Evolutionary conservation across 164 flowering plant genomes (phyloP), one percentile per base, ranked within the genome.

Genomic region (Paratinospora sagittata): DNA sequence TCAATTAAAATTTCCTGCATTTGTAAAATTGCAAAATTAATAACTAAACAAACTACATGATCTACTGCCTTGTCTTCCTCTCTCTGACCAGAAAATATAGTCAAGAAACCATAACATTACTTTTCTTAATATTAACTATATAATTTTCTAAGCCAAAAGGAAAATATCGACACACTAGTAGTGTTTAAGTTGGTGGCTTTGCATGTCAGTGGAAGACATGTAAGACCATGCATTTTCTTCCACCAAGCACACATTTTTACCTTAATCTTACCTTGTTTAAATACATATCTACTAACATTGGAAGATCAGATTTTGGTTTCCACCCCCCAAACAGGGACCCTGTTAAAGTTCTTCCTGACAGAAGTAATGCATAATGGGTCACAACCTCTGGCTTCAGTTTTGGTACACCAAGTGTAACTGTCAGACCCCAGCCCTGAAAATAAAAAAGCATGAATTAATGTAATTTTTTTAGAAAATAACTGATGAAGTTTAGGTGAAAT

Each of bases 391-490:
- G 98, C 60, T 89, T 89, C 73, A 64, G 79, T 84, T 93, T 92
- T 36, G 99, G 98, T 30, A 96, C 99, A 62, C 99, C 99, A 68
- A 96, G 98, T 17, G 96, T 93, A 45, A 93, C 93, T 9, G 98
- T 86, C 83, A 89, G 60, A 62, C 99, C 98, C 95, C 97, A 93
- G 76, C 98, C 99, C 97, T 94, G 66, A 27, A 27, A 24, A 45
- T 30, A 68, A 58, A 63, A n/a, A 45, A 63, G 19, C 24, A 10
- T 12, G 34, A 21, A 13, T n/a, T 19, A 70, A 43, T 17, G 34
- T 17, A 30, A 72, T 66, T 2, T 52, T 21, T 8, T 13, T 17
- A 33, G 52, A 24, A 55, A 74, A 41, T 66, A 57, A 66, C 33
- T n/a, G 27, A 63, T 14, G 8, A 30, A 69, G 23, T 24, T 24